Evolutionary conservation across 2,329 filamentous ascomycete genomes (phyloP), one percentile per base, ranked within the genome.

Genomic region (Stromatinia cepivora): DNA sequence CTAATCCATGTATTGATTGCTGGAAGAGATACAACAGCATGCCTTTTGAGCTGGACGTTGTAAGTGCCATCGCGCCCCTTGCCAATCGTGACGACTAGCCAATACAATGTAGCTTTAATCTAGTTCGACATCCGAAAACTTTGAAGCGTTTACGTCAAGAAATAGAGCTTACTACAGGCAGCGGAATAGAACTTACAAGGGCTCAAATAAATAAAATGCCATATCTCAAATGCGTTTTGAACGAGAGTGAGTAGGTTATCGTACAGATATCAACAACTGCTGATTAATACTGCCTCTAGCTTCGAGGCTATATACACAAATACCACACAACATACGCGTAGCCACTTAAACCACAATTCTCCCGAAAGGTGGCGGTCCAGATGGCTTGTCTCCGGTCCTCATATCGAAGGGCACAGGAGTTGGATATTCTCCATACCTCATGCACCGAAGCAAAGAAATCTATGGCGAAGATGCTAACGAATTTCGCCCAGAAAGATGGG

Each of bases 1-100:
- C 36, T 75, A 1, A 68, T 79, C 15, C 74, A 76, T 46, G 76
- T 81, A 25, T 73, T 82, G 42, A 69, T 81, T 34, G 81, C 81
- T 1, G 81, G 80, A 7, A 75, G 81, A 50, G 81, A 83, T 67
- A 82, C 81, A 1, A 83, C 81, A 0, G 79, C 80, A n/a, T 70
- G 68, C 20, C 72, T 82, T 1, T 74, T 83, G 8, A 81, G 0
- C 80, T 85, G 73, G 79, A 83, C 63, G 22, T 70, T 73, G 72
- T 72, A 7, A 71, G 69, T 15, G 22, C 31, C 31, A 31, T 31
- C n/a, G 4, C 31, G 3, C 4, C 4, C 31, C 31, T 46, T 5
- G 13, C 15, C 22, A 20, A 46, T 22, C 31, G 31, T 22, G 45
- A 22, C 22, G 20, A 48, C 22, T 3, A 20, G 20, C 31, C 31